These are phyloP conservation scores for Porodaedalea pini DNA, from an alignment of 1,284 basidiomycete genomes.

Conservation along the genomic window DNA sequence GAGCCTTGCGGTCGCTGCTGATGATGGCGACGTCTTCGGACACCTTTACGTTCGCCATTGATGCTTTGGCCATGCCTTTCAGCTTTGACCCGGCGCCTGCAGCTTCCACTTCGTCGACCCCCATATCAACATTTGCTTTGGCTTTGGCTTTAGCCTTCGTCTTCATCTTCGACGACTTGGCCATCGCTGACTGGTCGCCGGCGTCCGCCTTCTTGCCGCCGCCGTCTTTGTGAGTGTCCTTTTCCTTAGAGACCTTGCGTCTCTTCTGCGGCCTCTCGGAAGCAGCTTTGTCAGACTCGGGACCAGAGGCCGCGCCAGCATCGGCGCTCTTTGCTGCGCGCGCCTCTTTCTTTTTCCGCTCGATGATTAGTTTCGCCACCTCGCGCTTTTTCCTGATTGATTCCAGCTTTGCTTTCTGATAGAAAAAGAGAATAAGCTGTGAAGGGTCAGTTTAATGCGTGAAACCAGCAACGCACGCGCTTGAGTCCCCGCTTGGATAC, in stretches of 20 bases:
- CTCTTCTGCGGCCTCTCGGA: conserved; percentile 28
- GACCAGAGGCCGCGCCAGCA: conserved; percentile 9
- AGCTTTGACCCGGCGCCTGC: neutral
- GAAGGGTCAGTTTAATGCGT: too few species aligned
- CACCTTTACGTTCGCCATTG: neutral
- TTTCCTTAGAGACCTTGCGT: conserved; percentile 25
- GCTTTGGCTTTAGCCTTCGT: conserved; percentile 1
- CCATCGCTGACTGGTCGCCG: neutral
- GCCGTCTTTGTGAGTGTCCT: neutral
- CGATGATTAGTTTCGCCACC: conserved; percentile 34
- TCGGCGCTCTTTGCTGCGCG: conserved; percentile 5
- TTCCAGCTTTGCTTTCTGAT: conserved; percentile 41
- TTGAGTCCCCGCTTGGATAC: conserved; percentile 57
- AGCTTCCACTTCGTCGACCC: neutral
- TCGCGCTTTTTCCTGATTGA: conserved; percentile 39
- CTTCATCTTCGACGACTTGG: conserved; percentile 4
- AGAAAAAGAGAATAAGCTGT: too few species aligned
- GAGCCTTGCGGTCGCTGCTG: neutral
- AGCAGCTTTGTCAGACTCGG: conserved; percentile 17
- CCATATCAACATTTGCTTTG: neutral
- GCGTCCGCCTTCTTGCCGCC: neutral
- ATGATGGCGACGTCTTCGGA: neutral
- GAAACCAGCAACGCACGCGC: conserved; percentile 43
- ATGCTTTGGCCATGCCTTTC: neutral
- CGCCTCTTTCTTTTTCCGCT: conserved; percentile 14